Evolutionary conservation across 1,284 basidiomycete genomes (phyloP).

Genomic region (Moesziomyces sp.): DNA sequence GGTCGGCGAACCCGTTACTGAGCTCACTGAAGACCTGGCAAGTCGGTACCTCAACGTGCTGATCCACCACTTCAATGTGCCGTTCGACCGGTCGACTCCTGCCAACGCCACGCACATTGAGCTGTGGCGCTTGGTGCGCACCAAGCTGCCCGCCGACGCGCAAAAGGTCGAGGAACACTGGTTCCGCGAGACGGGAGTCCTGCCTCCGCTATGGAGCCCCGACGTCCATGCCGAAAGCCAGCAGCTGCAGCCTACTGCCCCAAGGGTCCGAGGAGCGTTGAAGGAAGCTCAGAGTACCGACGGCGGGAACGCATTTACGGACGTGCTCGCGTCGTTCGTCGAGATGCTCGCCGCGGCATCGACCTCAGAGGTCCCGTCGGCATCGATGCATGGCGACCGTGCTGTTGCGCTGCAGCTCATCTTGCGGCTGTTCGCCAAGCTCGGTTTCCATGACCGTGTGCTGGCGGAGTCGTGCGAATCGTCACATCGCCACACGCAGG

Average conservation of each 20-base stretch:
- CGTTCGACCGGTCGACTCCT: conserved; percentile 14
- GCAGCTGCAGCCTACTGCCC: background rate
- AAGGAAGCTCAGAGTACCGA: background rate
- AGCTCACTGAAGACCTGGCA: conserved; percentile 31
- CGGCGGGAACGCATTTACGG: background rate
- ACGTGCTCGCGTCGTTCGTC: conserved; percentile 28
- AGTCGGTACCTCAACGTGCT: conserved; percentile 44
- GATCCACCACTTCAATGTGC: conserved; percentile 40
- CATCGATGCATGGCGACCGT: conserved; percentile 4
- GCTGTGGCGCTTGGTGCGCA: conserved; percentile 31
- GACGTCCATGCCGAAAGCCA: too few species aligned
- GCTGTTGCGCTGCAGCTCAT: conserved; percentile 26
- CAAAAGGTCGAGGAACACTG: conserved; percentile 47
- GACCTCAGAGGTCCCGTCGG: background rate
- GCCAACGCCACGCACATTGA: conserved; percentile 12
- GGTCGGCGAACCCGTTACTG: conserved; percentile 5
- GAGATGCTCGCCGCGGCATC: conserved; percentile 17
- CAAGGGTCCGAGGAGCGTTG: background rate
- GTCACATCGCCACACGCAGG: background rate
- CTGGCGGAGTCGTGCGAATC: conserved; percentile 1
- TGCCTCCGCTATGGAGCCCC: conserved; percentile 33
- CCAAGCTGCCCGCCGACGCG: conserved; percentile 20
- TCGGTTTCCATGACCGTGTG: conserved; percentile 14
- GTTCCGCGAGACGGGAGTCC: conserved; percentile 31
- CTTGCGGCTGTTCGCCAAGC: conserved; percentile 20